Conservation (phyloP, 495 filamentous ascomycete species). For the Trichodelitschia bisporula region DNA sequence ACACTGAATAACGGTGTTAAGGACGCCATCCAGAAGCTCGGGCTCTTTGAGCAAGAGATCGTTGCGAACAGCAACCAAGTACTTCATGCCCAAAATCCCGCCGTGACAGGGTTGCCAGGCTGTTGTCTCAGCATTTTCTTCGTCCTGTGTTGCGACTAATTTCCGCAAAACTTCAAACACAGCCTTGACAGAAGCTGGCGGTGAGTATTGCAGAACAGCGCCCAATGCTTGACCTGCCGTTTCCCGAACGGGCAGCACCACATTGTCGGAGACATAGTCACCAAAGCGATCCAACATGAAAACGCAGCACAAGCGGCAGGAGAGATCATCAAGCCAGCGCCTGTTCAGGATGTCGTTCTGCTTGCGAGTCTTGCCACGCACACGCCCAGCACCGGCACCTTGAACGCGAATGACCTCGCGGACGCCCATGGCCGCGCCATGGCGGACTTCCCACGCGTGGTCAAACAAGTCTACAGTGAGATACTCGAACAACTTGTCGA, state of each 20-base stretch:
- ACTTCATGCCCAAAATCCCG: constrained; percentile 88
- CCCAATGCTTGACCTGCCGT: constrained; percentile 92
- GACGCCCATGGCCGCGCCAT: constrained; percentile 87
- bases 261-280: constrained; percentile 92
- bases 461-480: constrained; percentile 85
- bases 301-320: constrained; percentile 77
- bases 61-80: constrained; percentile 81
- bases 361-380: constrained; percentile 36
- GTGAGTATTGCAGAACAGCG: constrained; percentile 59
- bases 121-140: constrained; percentile 21
- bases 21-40: constrained; percentile 75
- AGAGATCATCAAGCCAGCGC: constrained; percentile 75
- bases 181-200: constrained; percentile 44
- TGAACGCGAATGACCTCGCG: constrained; percentile 83
- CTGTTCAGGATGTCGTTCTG: constrained; percentile 62
- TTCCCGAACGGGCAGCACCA: constrained; percentile 85
- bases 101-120: constrained; percentile 88
- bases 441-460: constrained; percentile 84
- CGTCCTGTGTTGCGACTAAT: constrained; percentile 76
- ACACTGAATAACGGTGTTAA: constrained; percentile 82
- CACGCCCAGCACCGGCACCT: constrained; percentile 69
- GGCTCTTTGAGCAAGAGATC: constrained; percentile 65
- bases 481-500: constrained; percentile 79
- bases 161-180: constrained; percentile 61
- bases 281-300: constrained; percentile 95